Conservation (phyloP, 495 filamentous ascomycete species). For the Podospora anserina region DNA sequence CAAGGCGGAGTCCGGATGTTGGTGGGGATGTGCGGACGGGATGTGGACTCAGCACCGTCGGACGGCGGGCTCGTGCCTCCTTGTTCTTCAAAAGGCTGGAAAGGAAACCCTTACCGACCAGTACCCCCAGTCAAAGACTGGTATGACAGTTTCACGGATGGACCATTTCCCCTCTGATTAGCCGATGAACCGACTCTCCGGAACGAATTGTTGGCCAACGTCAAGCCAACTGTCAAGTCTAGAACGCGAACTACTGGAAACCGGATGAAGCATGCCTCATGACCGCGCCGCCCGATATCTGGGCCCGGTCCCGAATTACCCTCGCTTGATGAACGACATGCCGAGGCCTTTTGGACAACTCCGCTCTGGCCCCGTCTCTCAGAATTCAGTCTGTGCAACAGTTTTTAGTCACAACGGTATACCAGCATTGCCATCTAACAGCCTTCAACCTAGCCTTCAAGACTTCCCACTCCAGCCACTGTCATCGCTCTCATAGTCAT, state of each 20-base stretch:
- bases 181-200: background rate
- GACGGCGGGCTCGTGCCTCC: slow-evolving; percentile 7
- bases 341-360: too few species aligned
- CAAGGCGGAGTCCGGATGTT: slow-evolving; percentile 24
- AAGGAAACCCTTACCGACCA: background rate
- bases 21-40: slow-evolving; percentile 34
- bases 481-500: slow-evolving; percentile 14
- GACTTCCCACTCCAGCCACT: background rate
- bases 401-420: background rate
- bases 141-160: background rate
- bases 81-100: background rate
- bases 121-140: background rate
- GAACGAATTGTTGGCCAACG: background rate
- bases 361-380: too few species aligned
- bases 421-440: background rate
- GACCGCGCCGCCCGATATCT: background rate
- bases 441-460: background rate
- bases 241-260: background rate
- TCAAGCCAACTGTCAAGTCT: background rate
- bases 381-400: background rate
- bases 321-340: background rate
- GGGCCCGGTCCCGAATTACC: background rate
- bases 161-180: background rate
- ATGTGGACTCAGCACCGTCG: slow-evolving; percentile 6
- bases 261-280: background rate